Conservation (phyloP, 2,329 filamentous ascomycete genomes). For the Scleromitrula shiraiana region DNA sequence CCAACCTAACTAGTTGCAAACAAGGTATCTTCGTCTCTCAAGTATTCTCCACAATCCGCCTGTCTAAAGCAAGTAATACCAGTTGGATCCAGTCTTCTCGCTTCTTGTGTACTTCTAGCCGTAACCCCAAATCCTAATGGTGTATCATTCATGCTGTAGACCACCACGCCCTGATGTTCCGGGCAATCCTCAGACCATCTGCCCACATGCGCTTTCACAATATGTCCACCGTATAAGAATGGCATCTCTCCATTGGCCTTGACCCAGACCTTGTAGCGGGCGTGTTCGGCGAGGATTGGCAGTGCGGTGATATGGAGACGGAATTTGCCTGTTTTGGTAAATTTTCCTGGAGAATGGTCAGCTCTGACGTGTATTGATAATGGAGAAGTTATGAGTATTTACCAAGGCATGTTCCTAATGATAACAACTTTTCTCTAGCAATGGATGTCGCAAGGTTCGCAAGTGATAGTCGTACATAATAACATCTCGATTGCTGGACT, state of each 20-base stretch:
- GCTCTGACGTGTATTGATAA: neutral
- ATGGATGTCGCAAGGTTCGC: constrained; percentile 88
- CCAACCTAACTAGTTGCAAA: constrained; percentile 39
- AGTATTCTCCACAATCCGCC: constrained; percentile 88
- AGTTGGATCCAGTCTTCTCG: constrained; percentile 79
- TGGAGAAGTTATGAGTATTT: constrained; percentile 14
- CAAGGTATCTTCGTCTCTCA: constrained; percentile 69
- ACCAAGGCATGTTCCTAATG: constrained; percentile 79
- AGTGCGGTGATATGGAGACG: constrained; percentile 83
- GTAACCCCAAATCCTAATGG: constrained; percentile 92
- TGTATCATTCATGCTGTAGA: constrained; percentile 86
- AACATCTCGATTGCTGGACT: constrained; percentile 73
- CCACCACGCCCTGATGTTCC: constrained; percentile 84
- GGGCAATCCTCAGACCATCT: constrained; percentile 87
- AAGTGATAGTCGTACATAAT: constrained; percentile 83
- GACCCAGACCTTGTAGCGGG: constrained; percentile 95
- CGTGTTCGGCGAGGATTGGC: constrained; percentile 81
- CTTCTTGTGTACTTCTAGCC: constrained; percentile 77
- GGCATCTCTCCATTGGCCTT: constrained; percentile 96
- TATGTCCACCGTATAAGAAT: constrained; percentile 88
- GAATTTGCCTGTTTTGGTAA: constrained; percentile 96
- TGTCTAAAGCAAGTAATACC: constrained; percentile 85
- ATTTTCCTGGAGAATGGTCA: constrained; percentile 57
- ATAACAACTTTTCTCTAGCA: constrained; percentile 72
- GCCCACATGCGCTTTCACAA: constrained; percentile 70